phyloP scores from a whole-genome alignment of 345 rosid species.

The Salix purpurea region DNA sequence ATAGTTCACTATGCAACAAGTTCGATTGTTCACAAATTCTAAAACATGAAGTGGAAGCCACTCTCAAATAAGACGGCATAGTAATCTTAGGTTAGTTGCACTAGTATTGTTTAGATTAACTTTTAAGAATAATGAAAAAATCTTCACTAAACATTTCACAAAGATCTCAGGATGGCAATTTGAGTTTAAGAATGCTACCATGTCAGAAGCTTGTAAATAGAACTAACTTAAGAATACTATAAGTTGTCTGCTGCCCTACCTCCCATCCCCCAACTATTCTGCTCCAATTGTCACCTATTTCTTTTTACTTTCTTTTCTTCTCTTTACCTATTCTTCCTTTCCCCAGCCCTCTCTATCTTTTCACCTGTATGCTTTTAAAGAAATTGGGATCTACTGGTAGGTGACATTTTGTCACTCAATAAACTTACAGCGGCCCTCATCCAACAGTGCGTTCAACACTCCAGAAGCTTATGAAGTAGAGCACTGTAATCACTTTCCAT shows the following conservation, averaged over 20 bases:
- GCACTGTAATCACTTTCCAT: too few relatives aligned
- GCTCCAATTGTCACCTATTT: not conserved
- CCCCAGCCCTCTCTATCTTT: not conserved
- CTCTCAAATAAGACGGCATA: not conserved
- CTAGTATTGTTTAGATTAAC: too few relatives aligned
- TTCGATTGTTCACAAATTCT: not conserved
- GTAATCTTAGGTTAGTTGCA: not conserved
- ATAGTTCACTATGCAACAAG: not conserved
- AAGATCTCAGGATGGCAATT: not conserved
- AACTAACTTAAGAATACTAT: not conserved
- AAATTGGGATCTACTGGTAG: not conserved
- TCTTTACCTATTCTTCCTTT: not conserved
- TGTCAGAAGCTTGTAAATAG: not conserved
- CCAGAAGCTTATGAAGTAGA: too few relatives aligned
- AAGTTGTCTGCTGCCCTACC: not conserved
- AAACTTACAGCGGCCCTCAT: too few relatives aligned
- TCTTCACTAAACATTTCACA: not conserved
- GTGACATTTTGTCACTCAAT: too few relatives aligned
- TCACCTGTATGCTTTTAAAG: not conserved
- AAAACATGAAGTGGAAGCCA: not conserved
- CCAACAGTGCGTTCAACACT: too few relatives aligned
- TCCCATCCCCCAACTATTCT: not conserved
- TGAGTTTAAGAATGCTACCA: not conserved
- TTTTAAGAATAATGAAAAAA: too few relatives aligned
- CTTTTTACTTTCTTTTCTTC: not conserved